Base-by-base conservation (phyloP, 495 filamentous ascomycete species). In the Tuber umbilicatum region DNA sequence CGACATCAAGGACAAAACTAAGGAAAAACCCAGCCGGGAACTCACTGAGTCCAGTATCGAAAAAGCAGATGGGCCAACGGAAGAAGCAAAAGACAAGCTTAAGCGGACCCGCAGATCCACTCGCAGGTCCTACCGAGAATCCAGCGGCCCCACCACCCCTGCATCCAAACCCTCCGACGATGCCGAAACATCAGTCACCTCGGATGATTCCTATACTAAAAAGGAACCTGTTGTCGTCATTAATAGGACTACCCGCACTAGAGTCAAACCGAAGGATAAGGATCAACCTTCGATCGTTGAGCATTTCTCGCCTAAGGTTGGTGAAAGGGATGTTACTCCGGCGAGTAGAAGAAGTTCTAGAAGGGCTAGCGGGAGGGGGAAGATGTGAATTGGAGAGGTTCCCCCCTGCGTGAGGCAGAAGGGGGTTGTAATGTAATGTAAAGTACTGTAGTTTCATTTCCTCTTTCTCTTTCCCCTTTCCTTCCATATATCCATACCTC, bases 71-170 rank as follows among this genome's bases (percentile, higher is more conserved):
- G 23, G 14, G 23, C 38, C 31, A n/a, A 17, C 14, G 37, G 55
- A n/a, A 68, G 42, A 72, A 39, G 45, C 27, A 3, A 27, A 72
- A n/a, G 42, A 6, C 27, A 17, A 6, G 23, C 45, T 27, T 2
- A 64, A 70, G 23, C 37, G 21, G 27, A 73, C 38, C n/a, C 71
- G 40, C 37, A 70, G 10, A 12, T 40, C 37, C 37, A 31, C 37
- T 38, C 39, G 40, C 39, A 73, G 70, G 19, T 60, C 69, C 72
- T 45, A 45, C 37, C 5, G 47, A 35, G 55, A 35, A 73, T 6
- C 31, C 45, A 73, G n/a, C n/a, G 23, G 12, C 50, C n/a, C 50
- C 9, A 31, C 50, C n/a, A n/a, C 50, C 1, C 23, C 50, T 60
- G 3, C n/a, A 3, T 31, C n/a, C 9, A 60, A 27, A 31, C 50